Evolutionary conservation across 257 asterid genomes (phyloP).

Genomic region (Salvia hispanica): DNA sequence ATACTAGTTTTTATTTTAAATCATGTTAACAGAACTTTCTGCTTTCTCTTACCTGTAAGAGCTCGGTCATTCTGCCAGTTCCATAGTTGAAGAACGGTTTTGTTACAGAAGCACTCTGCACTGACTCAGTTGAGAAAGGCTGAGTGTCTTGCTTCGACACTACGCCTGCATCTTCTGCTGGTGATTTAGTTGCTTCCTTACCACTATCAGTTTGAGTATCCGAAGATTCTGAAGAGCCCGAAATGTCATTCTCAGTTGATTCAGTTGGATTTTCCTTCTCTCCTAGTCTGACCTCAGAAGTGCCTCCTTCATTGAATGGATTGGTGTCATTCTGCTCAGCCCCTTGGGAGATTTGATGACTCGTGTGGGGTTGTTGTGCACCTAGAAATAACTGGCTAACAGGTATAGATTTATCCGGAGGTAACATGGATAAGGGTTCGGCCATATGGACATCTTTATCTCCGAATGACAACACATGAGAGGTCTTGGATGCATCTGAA

Average conservation of each 20-base stretch:
- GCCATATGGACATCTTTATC: conserved; percentile 62
- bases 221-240: conserved; percentile 53
- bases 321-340: conserved; percentile 37
- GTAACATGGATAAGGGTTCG: conserved; percentile 67
- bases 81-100: conserved; percentile 51
- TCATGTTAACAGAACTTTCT: neutral
- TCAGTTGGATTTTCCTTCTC: conserved; percentile 38
- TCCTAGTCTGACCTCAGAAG: conserved; percentile 34
- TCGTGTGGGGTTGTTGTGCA: conserved; percentile 40
- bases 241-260: conserved; percentile 35
- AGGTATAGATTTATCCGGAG: conserved; percentile 57
- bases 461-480: conserved; percentile 42
- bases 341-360: conserved; percentile 41
- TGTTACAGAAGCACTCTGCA: conserved; percentile 38
- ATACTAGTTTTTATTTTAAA: neutral
- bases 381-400: conserved; percentile 45
- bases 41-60: conserved; percentile 60
- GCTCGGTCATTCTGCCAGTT: conserved; percentile 91
- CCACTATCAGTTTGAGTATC: conserved; percentile 45
- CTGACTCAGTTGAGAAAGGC: conserved; percentile 36
- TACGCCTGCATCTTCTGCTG: conserved; percentile 44
- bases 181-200: conserved; percentile 36
- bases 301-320: conserved; percentile 28
- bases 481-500: conserved; percentile 34
- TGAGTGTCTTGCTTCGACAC: conserved; percentile 37